Base-by-base conservation (phyloP, 768 basidiomycete species). In the Russula brevipes region DNA sequence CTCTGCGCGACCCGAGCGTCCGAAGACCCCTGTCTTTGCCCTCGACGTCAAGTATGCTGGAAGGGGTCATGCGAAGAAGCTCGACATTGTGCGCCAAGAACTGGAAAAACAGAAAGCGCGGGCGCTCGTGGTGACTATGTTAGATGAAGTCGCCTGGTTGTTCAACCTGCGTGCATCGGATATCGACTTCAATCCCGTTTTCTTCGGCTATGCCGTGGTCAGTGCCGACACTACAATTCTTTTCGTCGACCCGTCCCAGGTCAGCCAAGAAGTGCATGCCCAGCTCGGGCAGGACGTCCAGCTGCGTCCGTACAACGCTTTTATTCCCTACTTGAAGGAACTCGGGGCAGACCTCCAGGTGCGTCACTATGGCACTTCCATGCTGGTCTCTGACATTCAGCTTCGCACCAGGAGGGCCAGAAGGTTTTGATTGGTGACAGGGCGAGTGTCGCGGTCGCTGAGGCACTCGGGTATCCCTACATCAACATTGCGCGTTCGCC, bases 131-230 rank as follows among this genome's bases (percentile, higher is more conserved):
- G 82, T 98, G 4, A 88, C 81, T n/a, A 86, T 88, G 80, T 82
- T 98, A 24, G 96, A 98, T 73, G 96, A 98, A 72, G 85, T 96
- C 54, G 94, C 93, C 0, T 98, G 94, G 94, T 71, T 94, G 44
- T 91, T 93, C 76, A 95, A 98, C 73, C 78, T 99, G 38, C 86
- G 96, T 65, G 95, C 94, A 1, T 83, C 86, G 2, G 96, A 98
- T 72, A 95, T 98, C 69, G 86, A 86, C 39, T 98, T 82, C 76
- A 98, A 97, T 64, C 87, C 87, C 4, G 92, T 97, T 17, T 96
- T 97, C 79, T 98, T 97, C 70, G 85, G 92, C 0, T 97, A 95
- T 72, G 90, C 94, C 2, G 80, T 94, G 38, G 78, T 98, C 42
- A 88, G 85, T 10, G 74, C 63, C 44, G 77, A 79, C 65, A 75